Percentiles rank a stretch among this genome's conserved stretches.
Conservation (phyloP, 306 rosid species). For the Pyrus communis region DNA sequence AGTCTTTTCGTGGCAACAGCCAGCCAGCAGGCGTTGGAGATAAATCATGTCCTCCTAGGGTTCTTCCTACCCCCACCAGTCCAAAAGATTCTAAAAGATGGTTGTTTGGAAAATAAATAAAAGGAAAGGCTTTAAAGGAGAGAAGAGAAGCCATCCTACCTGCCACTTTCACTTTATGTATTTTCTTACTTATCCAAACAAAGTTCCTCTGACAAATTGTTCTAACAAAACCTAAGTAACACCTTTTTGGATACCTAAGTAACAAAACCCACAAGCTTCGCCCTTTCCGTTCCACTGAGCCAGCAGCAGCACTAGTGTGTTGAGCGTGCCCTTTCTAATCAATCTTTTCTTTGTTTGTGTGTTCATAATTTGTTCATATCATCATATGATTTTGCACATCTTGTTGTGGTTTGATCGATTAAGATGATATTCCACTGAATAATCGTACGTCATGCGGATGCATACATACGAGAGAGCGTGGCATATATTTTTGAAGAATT, state of each 20-base stretch:
- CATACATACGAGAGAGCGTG: not conserved
- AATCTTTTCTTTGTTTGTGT: conserved; percentile 14
- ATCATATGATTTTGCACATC: not conserved
- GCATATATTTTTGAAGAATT: not conserved
- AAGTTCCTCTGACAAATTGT: conserved; percentile 13
- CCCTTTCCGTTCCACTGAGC: conserved; percentile 30
- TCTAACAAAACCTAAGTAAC: conserved; percentile 23
- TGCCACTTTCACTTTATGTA: conserved; percentile 12
- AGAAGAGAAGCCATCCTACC: not conserved
- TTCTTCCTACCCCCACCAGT: conserved; percentile 21
- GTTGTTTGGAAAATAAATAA: not conserved
- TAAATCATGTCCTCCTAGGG: conserved; percentile 10
- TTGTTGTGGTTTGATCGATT: not conserved
- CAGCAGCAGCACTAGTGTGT: not conserved
- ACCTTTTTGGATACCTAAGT: conserved; percentile 22
- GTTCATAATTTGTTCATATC: conserved; percentile 17
- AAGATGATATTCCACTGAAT: not conserved
- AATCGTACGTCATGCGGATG: conserved; percentile 44
- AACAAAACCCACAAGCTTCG: conserved; percentile 22
- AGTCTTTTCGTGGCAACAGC: not conserved
- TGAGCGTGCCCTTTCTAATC: conserved; percentile 14
- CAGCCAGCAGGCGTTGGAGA: conserved; percentile 15
- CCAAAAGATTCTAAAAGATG: conserved; percentile 22
- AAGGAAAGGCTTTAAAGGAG: conserved; percentile 12
- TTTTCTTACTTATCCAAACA: conserved; percentile 21